Base-by-base conservation (phyloP, 1,284 basidiomycete genomes). In the Cryptococcus floricola region DNA sequence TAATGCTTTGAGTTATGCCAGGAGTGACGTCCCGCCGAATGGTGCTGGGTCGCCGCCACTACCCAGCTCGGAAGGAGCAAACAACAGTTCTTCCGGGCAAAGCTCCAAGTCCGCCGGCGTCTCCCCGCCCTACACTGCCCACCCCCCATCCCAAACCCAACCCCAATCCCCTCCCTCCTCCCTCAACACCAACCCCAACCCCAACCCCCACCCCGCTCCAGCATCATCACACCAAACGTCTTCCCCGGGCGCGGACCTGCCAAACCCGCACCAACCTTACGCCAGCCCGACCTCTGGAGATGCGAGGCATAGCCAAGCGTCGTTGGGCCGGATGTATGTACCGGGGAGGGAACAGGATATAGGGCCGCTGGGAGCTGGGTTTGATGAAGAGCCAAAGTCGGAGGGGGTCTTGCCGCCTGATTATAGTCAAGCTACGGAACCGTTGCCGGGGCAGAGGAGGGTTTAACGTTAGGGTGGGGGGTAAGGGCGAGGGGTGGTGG, bases 351-450 rank as follows among this genome's bases (percentile, higher is more conserved):
- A 53, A 50, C 51, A 49, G 39, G 59, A 61, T 51, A 52, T 61
- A 46, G 59, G 59, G 14, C 58, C 58, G 23, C 3, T 23, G n/a
- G 16, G 46, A 14, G 44, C 31, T 18, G 23, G 23, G 23, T 23
- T 23, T 23, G 16, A 45, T 4, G 43, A 44, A 18, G 25, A 37
- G 28, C 42, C n/a, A 27, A 42, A 46, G 5, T 42, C 25, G 13
- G 50, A 48, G 7, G 47, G 3, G 5, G 42, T 34, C 23, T 34
- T 59, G 23, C 60, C 60, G 19, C 60, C 58, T 5, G 55, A 62
- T 50, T 62, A 62, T 57, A 28, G 25, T 25, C 60, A 62, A 41
- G 60, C 60, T 5, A 62, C 60, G 5, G 57, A 59, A 39, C 58
- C 60, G 37, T 42, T 61, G 43, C 48, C 53, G 16, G 56, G 53